Evolutionary conservation across 805 yeast genomes (phyloP).

Genomic region (Saturnispora serradocipensis): DNA sequence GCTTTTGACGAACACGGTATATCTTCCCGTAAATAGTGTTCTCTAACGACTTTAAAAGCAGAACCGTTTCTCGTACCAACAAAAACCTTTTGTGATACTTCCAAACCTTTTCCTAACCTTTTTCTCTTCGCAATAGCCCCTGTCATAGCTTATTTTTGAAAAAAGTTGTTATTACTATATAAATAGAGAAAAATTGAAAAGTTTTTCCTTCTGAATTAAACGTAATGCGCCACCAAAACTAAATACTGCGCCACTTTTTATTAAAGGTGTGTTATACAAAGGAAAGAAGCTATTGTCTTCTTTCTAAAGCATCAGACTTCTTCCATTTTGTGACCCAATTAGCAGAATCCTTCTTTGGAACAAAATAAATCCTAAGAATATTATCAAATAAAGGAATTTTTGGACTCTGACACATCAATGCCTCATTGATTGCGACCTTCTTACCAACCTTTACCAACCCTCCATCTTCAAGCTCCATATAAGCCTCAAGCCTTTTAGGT

Average conservation of each 20-base stretch:
- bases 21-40: conserved; percentile 86
- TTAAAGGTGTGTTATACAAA: not conserved
- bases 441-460: conserved; percentile 83
- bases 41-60: conserved; percentile 86
- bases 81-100: conserved; percentile 81
- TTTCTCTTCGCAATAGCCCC: conserved; percentile 26
- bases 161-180: not conserved
- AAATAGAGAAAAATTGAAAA: not conserved
- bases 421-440: conserved; percentile 55
- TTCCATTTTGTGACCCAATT: conserved; percentile 64
- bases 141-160: not conserved
- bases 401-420: conserved; percentile 53
- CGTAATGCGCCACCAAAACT: not conserved
- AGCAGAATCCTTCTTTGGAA: conserved; percentile 60
- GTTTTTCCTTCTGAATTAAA: not conserved
- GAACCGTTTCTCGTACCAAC: conserved; percentile 85
- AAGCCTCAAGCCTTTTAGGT: conserved; percentile 54
- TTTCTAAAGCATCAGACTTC: conserved; percentile 48
- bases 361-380: conserved; percentile 62
- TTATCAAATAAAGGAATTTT: conserved; percentile 71
- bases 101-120: conserved; percentile 40
- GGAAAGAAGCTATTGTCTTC: conserved; percentile 6
- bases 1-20: conserved; percentile 79
- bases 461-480: conserved; percentile 73
- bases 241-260: not conserved